Conservation (phyloP, 306 rosid species). For the Datisca glomerata region DNA sequence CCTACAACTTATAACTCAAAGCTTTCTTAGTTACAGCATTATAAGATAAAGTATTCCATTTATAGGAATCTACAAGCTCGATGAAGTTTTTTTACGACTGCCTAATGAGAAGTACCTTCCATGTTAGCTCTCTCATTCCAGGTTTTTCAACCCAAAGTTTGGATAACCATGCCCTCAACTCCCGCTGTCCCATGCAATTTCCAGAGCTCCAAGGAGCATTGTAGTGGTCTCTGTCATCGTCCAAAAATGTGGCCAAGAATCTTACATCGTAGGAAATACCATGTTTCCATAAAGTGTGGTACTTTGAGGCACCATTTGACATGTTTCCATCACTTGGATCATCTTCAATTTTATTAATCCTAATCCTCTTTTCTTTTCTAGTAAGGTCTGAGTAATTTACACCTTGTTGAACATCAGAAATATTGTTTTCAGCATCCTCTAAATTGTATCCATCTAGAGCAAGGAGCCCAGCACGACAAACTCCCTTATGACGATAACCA, state of each 20-base stretch:
- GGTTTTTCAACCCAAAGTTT: conserved; percentile 80
- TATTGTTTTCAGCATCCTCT: conserved; percentile 31
- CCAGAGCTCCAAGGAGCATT: conserved; percentile 79
- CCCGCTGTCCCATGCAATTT: conserved; percentile 87
- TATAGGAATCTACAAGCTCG: too few relatives aligned
- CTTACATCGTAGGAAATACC: conserved; percentile 77
- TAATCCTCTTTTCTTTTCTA: conserved; percentile 68
- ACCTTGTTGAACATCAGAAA: conserved; percentile 17
- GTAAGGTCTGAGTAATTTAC: conserved; percentile 27
- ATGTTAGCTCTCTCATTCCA: conserved; percentile 62
- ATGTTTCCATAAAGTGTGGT: conserved; percentile 43
- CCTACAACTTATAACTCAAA: neutral
- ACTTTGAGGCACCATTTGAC: conserved; percentile 28
- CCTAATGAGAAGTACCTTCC: conserved; percentile 55
- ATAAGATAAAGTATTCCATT: too few relatives aligned
- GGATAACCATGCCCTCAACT: conserved; percentile 87
- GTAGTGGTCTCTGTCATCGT: conserved; percentile 83
- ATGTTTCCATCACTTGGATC: conserved; percentile 19
- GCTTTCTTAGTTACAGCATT: too few relatives aligned
- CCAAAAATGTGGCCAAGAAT: conserved; percentile 68
- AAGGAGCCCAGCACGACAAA: conserved; percentile 91
- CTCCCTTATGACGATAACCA: conserved; percentile 94
- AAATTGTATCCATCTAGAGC: conserved; percentile 57
- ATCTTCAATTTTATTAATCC: conserved; percentile 39
- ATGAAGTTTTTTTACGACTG: too few relatives aligned